Base-by-base conservation (phyloP, 139 green algal species). In the Bryopsis sp. region DNA sequence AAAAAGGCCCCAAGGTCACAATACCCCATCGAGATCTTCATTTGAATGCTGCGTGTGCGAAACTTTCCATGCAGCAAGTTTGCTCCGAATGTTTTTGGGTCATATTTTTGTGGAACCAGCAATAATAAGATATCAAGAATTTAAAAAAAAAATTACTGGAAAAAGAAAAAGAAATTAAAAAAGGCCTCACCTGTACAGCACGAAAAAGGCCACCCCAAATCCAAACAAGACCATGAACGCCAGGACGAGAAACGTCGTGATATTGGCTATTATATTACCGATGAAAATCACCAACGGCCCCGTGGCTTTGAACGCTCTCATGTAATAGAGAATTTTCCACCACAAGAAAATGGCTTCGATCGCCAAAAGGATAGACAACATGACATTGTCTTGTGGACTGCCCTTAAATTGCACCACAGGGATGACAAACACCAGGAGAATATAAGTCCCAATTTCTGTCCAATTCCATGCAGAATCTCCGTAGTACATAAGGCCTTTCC, bases 281-380 rank as follows among this genome's bases (percentile, higher is more conserved):
- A 69, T 19, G n/a, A 54, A 32, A n/a, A 69, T 69, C 19, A 69
- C 62, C 22, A 69, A n/a, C 24, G 62, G 62, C 11, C 38, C 62
- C 54, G 62, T 69, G 15, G 6, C 28, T 33, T n/a, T 11, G n/a
- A 69, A 69, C 3, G 62, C 31, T 57, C n/a, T 11, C 22, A 24
- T 8, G 32, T 58, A 69, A n/a, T 58, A 69, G 3, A 69, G 37
- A 35, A 69, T 57, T 57, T 57, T 54, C 8, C 33, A 58, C 62
- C 62, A 69, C 7, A 69, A 36, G 4, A 69, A 19, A 4, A 69
- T 8, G 3, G 62, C 48, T 31, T 50, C 39, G 11, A 69, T 5
- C 29, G 62, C 62, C 3, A 35, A 35, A 43, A 65, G 24, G 7
- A 7, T 33, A 32, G 58, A 65, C 8, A 65, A 11, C 28, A 46